Evolutionary conservation across 1,284 basidiomycete species (phyloP).

Genomic region (Apiotrichum akiyoshidainum): DNA sequence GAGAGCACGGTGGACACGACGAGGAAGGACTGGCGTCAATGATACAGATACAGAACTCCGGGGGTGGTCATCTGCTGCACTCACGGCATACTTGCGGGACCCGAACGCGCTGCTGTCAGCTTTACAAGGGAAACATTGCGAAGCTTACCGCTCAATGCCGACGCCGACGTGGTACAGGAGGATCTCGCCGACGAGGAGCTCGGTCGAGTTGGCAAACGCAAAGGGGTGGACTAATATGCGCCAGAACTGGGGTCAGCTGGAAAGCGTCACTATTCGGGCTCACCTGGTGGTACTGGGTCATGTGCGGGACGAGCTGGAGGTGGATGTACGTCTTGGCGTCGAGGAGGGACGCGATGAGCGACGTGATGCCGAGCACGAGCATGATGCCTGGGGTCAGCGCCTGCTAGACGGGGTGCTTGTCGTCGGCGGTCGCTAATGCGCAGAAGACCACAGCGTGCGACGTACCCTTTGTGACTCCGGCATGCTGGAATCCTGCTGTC

Average conservation of each 20-base stretch:
- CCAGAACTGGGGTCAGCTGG: constrained; percentile 66
- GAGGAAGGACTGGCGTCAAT: constrained; percentile 64
- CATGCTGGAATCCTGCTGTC: constrained; percentile 43
- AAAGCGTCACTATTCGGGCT: constrained; percentile 6
- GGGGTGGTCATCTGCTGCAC: constrained; percentile 30
- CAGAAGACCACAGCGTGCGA: neutral
- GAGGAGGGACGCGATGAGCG: constrained; percentile 69
- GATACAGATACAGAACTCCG: too few species aligned
- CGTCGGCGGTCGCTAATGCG: too few species aligned
- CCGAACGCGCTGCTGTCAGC: constrained; percentile 62
- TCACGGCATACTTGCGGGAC: constrained; percentile 79
- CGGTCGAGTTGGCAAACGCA: constrained; percentile 77
- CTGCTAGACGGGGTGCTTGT: too few species aligned
- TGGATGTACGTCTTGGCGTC: constrained; percentile 84
- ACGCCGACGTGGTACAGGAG: constrained; percentile 70
- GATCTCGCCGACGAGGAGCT: constrained; percentile 73
- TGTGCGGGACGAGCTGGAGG: constrained; percentile 58
- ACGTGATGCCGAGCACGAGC: constrained; percentile 64
- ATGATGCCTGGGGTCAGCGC: constrained; percentile 62
- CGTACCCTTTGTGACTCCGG: constrained; percentile 43
- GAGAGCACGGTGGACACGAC: constrained; percentile 63
- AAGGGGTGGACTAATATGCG: constrained; percentile 70
- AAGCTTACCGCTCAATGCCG: constrained; percentile 63
- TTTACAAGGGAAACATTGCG: neutral
- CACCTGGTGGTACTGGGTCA: constrained; percentile 52